Conservation (phyloP, 2,329 filamentous ascomycete genomes). For the Dactylellina leptospora region DNA sequence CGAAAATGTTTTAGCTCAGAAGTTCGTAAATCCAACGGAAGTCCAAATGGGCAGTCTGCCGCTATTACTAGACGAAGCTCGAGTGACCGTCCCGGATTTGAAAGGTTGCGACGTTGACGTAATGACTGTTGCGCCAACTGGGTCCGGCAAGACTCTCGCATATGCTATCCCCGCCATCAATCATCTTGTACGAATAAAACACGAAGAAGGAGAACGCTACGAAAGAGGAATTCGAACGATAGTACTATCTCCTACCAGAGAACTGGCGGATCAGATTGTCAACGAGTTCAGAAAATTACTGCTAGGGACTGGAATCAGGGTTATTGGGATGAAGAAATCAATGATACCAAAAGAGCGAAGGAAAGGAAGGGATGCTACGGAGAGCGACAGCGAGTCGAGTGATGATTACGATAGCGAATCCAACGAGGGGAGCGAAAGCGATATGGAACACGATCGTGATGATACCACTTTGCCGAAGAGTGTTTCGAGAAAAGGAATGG, state of each 20-base stretch:
- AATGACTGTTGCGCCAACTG: slow-evolving; percentile 88
- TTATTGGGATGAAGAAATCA: slow-evolving; percentile 84
- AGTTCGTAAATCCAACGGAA: slow-evolving; percentile 87
- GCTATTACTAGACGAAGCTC: slow-evolving; percentile 72
- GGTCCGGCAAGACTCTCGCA: slow-evolving; percentile 93
- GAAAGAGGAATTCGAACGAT: slow-evolving; percentile 71
- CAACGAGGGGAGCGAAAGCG: slow-evolving; percentile 57
- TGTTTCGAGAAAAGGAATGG: slow-evolving; percentile 57
- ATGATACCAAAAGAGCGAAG: slow-evolving; percentile 63
- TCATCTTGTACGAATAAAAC: slow-evolving; percentile 65
- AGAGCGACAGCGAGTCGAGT: slow-evolving; percentile 57
- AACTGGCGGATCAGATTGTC: slow-evolving; percentile 80
- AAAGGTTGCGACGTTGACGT: slow-evolving; percentile 70
- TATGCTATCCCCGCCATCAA: slow-evolving; percentile 90
- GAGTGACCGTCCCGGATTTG: slow-evolving; percentile 60
- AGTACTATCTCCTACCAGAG: slow-evolving; percentile 80
- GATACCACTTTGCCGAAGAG: slow-evolving; percentile 50
- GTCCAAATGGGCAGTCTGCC: slow-evolving; percentile 90
- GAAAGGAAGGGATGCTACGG: slow-evolving; percentile 54
- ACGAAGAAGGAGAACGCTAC: slow-evolving; percentile 61
- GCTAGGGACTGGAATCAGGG: slow-evolving; percentile 77
- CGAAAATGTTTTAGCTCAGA: slow-evolving; percentile 82
- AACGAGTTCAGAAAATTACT: slow-evolving; percentile 86
- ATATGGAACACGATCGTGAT: slow-evolving; percentile 57
- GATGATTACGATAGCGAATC: slow-evolving; percentile 59